phyloP scores from a whole-genome alignment of 805 yeast genomes.

The Candida saitoana region DNA sequence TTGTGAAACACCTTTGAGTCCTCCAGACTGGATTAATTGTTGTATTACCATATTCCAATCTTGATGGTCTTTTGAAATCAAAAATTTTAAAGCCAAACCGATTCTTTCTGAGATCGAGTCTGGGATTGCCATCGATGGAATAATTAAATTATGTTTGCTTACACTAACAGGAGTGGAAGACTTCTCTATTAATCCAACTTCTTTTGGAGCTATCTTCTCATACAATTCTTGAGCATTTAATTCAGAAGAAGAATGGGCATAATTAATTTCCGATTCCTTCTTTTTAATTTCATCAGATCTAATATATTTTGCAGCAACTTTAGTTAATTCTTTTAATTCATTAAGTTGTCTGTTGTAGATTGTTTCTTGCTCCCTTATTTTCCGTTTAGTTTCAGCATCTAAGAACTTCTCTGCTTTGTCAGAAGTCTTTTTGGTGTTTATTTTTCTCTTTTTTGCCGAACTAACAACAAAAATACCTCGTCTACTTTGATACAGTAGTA shows the following conservation, averaged over 20 bases:
- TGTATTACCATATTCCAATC: conserved; percentile 48
- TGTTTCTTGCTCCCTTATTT: conserved; percentile 15
- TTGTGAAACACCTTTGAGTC: conserved; percentile 28
- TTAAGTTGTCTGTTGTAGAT: conserved; percentile 20
- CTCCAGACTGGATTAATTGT: conserved; percentile 31
- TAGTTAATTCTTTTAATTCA: conserved; percentile 28
- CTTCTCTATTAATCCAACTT: not conserved
- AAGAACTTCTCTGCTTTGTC: conserved; percentile 14
- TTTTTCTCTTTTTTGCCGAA: conserved; percentile 6
- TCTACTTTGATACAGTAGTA: not conserved
- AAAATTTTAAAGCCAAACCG: conserved; percentile 36
- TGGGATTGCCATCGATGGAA: conserved; percentile 33
- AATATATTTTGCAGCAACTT: conserved; percentile 23
- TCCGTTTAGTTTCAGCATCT: conserved; percentile 19
- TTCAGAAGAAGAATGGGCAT: conserved; percentile 11
- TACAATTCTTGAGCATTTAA: conserved; percentile 11
- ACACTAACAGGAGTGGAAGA: not conserved
- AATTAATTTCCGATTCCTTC: conserved; percentile 16
- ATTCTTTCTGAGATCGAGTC: conserved; percentile 29
- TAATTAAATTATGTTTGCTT: conserved; percentile 10
- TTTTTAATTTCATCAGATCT: conserved; percentile 14
- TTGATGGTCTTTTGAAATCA: conserved; percentile 35
- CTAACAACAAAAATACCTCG: conserved; percentile 11
- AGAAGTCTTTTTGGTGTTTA: conserved; percentile 3
- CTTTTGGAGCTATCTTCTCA: not conserved